Conservation (phyloP, 2,329 filamentous ascomycete species). For the Penicillium polonicum region DNA sequence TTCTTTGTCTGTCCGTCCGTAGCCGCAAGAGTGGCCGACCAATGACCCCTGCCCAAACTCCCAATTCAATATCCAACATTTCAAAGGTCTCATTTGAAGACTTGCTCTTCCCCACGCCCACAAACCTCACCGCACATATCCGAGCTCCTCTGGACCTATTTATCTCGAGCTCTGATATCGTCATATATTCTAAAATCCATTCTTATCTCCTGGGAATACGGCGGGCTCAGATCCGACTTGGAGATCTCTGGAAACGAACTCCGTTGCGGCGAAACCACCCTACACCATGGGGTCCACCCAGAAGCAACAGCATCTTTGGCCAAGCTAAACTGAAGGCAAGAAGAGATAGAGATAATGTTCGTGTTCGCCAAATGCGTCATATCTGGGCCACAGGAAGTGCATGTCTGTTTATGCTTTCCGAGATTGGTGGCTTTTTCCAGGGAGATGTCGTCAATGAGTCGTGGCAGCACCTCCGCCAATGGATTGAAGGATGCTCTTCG, state of each 20-base stretch:
- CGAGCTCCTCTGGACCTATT: conserved; percentile 86
- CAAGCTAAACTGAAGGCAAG: conserved; percentile 60
- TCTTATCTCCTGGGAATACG: conserved; percentile 83
- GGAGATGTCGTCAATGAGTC: conserved; percentile 80
- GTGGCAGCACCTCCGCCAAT: conserved; percentile 75
- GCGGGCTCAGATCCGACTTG: conserved; percentile 78
- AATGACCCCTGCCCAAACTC: conserved; percentile 25
- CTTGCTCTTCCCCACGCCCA: conserved; percentile 75
- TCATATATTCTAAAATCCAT: conserved; percentile 80
- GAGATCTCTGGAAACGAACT: conserved; percentile 82
- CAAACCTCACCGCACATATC: conserved; percentile 67
- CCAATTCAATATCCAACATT: conserved; percentile 36
- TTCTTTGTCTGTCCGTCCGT: conserved; percentile 63
- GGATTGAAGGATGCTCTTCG: conserved; percentile 58
- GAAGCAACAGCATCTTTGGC: conserved; percentile 61
- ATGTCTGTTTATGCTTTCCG: conserved; percentile 83
- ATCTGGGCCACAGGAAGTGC: conserved; percentile 89
- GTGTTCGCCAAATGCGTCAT: conserved; percentile 69
- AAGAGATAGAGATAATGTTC: conserved; percentile 62
- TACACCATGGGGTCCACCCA: conserved; percentile 64
- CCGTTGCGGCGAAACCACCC: conserved; percentile 75
- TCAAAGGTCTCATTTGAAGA: conserved; percentile 64
- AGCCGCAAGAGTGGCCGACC: conserved; percentile 35
- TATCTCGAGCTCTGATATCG: conserved; percentile 70
- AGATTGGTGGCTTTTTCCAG: conserved; percentile 84